Evolutionary conservation across 176 grass and related monocot species (phyloP).

Genomic region (Cenchrus americanus): DNA sequence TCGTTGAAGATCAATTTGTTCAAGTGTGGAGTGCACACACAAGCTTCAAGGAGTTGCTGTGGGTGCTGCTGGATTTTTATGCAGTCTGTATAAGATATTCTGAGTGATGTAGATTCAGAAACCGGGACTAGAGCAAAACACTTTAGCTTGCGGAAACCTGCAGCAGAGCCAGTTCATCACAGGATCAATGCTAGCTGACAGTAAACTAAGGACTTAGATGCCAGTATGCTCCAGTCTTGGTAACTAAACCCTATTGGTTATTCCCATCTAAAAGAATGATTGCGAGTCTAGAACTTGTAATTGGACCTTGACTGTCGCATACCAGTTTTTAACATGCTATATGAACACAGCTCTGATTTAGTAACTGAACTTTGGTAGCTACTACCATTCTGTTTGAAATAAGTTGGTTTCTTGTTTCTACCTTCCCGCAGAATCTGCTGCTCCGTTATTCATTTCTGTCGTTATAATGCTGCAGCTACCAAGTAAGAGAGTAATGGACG

Average conservation of each 20-base stretch:
- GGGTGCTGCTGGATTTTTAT: neutral
- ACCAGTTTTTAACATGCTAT: neutral
- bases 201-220: neutral
- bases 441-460: conserved; percentile 37
- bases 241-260: neutral
- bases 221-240: neutral
- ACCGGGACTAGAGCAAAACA: neutral
- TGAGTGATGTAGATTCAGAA: neutral
- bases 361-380: neutral
- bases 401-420: neutral
- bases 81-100: neutral
- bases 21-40: neutral
- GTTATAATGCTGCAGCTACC: conserved; percentile 63
- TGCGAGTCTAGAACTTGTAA: neutral
- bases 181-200: neutral
- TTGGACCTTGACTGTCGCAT: neutral
- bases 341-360: neutral
- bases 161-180: neutral
- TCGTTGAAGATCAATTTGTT: neutral
- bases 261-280: neutral
- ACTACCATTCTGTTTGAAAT: neutral
- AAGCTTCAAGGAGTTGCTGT: neutral
- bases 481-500: conserved; percentile 82
- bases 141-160: neutral
- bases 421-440: conserved; percentile 22